Base-by-base conservation (phyloP, 331 rosid species). In the Cydonia oblonga region DNA sequence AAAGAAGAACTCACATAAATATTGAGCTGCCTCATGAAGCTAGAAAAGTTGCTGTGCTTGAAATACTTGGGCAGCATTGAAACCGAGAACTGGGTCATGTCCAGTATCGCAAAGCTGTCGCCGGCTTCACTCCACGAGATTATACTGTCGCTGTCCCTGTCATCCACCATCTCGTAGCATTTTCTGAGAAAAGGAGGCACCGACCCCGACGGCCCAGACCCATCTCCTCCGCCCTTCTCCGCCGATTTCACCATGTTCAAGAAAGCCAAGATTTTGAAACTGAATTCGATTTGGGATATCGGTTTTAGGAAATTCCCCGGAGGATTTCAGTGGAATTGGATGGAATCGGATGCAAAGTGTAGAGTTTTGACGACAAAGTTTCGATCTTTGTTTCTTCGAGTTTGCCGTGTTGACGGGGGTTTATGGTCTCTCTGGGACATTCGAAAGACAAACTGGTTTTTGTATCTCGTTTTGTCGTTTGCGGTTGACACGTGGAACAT, bases 121-220 rank as follows among this genome's bases (percentile, higher is more conserved):
- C 67, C 64, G 19, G 69, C 66, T 25, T 76, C 68, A 54, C 68
- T 76, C 99, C 99, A 95, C 22, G 87, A 84, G 81, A 95, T 89
- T 18, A 89, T 70, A 2, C 87, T 77, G 75, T 89, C 87, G 7
- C 90, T 85, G 11, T 84, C 80, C 13, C 24, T 71, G 32, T 91
- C 96, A 61, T 89, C 89, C 14, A 95, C 96, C 93, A 95, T 95
- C 40, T 88, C 88, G 65, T 89, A 95, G 80, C 97, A 89, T 28
- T 95, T 95, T 22, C 66, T 88, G 74, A 89, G 81, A 75, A 95
- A 95, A 2, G 99, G 99, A 30, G 97, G 78, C 76, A 88, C 87
- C 58, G 92, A 74, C 8, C 65, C 66, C 11, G 32, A 26, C 35
- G 79, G 63, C 15, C 23, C 76, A 2, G 84, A 81, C 64, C 83